Evolutionary conservation across 345 rosid species (phyloP), one percentile per base, ranked within the genome.

Genomic region (Iberis pinnata): DNA sequence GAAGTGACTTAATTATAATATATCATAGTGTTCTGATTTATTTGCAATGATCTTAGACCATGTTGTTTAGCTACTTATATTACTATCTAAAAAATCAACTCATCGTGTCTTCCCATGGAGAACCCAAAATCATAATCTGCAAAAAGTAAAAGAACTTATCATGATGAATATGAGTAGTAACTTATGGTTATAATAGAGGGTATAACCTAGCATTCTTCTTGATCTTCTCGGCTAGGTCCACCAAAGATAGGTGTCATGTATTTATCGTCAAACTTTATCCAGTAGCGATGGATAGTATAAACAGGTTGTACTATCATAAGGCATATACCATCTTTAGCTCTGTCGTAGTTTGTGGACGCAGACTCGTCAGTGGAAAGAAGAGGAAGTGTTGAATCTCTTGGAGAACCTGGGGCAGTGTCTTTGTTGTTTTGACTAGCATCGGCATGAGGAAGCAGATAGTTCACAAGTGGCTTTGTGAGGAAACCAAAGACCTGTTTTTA

Each of bases 201-300:
- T 14, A 8, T 36, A n/a, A 29, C 63, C 70, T 77, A 78, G 72
- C 88, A 79, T 46, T 71, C 74, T 10, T 72, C 57, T 27, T 8
- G 73, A 59, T 20, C 18, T 52, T 49, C 58, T 46, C 5, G 60
- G 39, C 9, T 49, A 45, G 96, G 80, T 49, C 92, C 96, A 13
- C 96, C 96, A 3, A 90, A 90, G 32, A 80, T 38, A 10, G 98
- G 98, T 57, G 95, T 82, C 98, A 90, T 86, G 70, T 84, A 84
- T 11, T 65, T 60, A 53, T 90, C 78, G 5, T 90, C 95, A 0
- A 90, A 84, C 74, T 72, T 78, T 60, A 82, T 90, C 98, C 98
- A 86, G 72, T 82, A 84, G 55, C 65, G 75, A 68, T 90, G 96
- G 26, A 82, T 68, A 12, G 90, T 90, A 54, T 79, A 82, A 9